Evolutionary conservation across 305 asterid species (phyloP).

Genomic region (Withania somnifera): DNA sequence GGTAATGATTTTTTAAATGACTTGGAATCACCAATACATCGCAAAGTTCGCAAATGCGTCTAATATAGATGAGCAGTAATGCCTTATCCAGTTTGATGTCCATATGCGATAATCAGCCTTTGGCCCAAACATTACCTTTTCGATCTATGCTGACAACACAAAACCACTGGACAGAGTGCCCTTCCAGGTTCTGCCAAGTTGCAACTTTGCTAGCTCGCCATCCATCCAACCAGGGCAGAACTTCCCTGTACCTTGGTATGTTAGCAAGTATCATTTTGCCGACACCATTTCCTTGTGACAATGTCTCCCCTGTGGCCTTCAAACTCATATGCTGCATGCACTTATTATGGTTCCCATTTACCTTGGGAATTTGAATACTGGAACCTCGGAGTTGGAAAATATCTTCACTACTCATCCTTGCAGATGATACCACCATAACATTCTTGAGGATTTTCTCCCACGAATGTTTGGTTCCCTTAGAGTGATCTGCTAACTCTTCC

Average conservation of each 20-base stretch:
- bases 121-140: constrained; percentile 35
- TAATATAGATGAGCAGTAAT: background rate
- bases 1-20: background rate
- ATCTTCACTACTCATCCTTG: constrained; percentile 32
- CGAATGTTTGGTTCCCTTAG: constrained; percentile 40
- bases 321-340: constrained; percentile 59
- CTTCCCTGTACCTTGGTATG: constrained; percentile 63
- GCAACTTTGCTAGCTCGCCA: constrained; percentile 69
- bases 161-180: constrained; percentile 83
- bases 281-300: constrained; percentile 78
- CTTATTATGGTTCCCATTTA: constrained; percentile 74
- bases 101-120: background rate
- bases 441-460: constrained; percentile 57
- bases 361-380: constrained; percentile 35
- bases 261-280: constrained; percentile 60
- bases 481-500: constrained; percentile 37
- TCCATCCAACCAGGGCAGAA: constrained; percentile 63
- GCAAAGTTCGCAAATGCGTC: background rate
- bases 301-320: constrained; percentile 52
- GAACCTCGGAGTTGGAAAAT: constrained; percentile 36
- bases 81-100: background rate
- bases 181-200: constrained; percentile 73
- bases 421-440: constrained; percentile 45
- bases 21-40: background rate
- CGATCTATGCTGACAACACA: constrained; percentile 71